Conservation (phyloP, 1,139 yeast species). For the Geotrichum phurueaensis region DNA sequence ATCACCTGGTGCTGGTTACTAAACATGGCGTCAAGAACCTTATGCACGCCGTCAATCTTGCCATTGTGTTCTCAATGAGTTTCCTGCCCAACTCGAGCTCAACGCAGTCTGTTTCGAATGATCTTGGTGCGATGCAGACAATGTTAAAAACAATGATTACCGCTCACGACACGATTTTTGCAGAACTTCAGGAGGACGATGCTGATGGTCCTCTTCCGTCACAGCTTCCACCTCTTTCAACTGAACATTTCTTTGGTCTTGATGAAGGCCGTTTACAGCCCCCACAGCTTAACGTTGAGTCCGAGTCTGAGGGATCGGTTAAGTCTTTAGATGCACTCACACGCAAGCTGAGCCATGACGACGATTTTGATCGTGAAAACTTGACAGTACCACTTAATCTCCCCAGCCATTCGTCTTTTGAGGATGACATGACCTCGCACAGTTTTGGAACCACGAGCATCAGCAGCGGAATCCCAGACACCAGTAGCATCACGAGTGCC, state of each 20-base stretch:
- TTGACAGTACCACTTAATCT: constrained; percentile 11
- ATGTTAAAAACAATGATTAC: constrained; percentile 36
- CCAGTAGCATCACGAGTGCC: not conserved
- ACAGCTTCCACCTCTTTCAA: constrained; percentile 5
- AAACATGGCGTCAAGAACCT: constrained; percentile 56
- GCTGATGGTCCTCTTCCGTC: constrained; percentile 17
- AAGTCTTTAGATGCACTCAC: constrained; percentile 6
- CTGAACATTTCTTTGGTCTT: not conserved
- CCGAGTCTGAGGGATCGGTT: constrained; percentile 11
- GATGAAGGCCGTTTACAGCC: constrained; percentile 3
- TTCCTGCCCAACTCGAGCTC: constrained; percentile 37
- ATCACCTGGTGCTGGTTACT: constrained; percentile 60
- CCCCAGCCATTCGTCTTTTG: constrained; percentile 3
- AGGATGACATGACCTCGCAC: constrained; percentile 1
- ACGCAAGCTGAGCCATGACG: constrained; percentile 1
- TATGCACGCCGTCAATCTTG: constrained; percentile 75
- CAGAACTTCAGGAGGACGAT: constrained; percentile 14
- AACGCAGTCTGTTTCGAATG: constrained; percentile 27
- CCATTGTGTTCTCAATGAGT: constrained; percentile 68
- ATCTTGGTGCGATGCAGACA: constrained; percentile 37
- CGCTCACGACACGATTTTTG: constrained; percentile 30
- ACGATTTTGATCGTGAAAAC: constrained; percentile 2
- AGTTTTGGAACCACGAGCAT: constrained; percentile 4
- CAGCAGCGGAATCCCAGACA: not conserved
- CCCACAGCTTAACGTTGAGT: constrained; percentile 6